Evolutionary conservation across 768 basidiomycete species (phyloP).

Genomic region (Neoboletus brunneissimus): DNA sequence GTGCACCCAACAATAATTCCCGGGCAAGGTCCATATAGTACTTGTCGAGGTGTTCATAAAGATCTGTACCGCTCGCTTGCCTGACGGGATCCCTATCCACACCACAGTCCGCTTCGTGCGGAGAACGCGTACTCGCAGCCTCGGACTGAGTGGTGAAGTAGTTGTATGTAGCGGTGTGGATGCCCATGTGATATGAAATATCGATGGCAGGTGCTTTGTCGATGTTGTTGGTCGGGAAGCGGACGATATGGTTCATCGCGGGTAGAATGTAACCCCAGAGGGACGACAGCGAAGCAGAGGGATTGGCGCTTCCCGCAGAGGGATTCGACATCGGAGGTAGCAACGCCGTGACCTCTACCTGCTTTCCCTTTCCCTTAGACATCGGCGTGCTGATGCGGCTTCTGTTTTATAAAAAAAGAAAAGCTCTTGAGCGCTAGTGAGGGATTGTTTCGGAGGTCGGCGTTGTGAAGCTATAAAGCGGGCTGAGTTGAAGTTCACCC

Average conservation of each 20-base stretch:
- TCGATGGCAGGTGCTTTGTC: conserved; percentile 70
- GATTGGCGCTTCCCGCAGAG: conserved; percentile 66
- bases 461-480: conserved; percentile 6
- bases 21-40: conserved; percentile 62
- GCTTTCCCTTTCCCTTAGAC: conserved; percentile 34
- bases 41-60: conserved; percentile 71
- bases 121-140: conserved; percentile 30
- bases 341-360: conserved; percentile 20
- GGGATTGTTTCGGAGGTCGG: background rate
- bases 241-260: conserved; percentile 74
- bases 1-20: conserved; percentile 60
- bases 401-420: background rate
- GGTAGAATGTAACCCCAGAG: conserved; percentile 76
- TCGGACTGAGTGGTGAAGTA: conserved; percentile 68
- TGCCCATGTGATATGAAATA: conserved; percentile 68
- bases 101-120: conserved; percentile 7
- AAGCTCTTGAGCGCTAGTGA: conserved; percentile 4
- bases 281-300: conserved; percentile 65
- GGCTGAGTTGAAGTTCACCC: background rate
- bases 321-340: conserved; percentile 46
- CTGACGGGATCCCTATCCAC: conserved; percentile 29
- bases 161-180: conserved; percentile 82
- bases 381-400: conserved; percentile 5
- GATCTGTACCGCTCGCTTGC: conserved; percentile 55
- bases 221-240: conserved; percentile 57